A percentile compares a stretch with the other conserved stretches of the same genome.
These are phyloP conservation scores for Tetrahymena elliotti DNA, from an alignment of 73 alveolate genomes.

Conservation along the genomic window DNA sequence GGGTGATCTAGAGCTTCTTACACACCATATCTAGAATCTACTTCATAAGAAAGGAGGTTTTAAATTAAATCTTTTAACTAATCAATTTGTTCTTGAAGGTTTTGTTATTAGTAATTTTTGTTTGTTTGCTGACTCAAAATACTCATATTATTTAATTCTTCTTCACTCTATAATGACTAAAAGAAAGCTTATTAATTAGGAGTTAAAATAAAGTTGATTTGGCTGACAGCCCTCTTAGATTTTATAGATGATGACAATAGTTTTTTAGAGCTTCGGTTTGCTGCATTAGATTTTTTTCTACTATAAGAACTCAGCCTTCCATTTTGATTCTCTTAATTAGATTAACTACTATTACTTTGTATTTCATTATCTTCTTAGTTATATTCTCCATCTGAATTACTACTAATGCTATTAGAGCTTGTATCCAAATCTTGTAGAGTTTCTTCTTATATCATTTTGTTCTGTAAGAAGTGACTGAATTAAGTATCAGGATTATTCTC, in stretches of 20 bases:
- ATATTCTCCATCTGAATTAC: background rate
- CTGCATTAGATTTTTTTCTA: background rate
- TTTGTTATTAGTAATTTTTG: background rate
- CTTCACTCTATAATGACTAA: background rate
- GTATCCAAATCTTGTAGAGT: background rate
- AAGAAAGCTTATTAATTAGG: background rate
- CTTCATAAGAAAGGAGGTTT: background rate
- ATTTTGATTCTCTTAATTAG: background rate
- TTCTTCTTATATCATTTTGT: background rate
- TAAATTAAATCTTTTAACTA: background rate
- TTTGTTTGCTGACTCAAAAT: background rate
- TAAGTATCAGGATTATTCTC: background rate
- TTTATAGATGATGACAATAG: background rate
- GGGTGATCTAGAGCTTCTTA: background rate
- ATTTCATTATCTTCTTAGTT: background rate
- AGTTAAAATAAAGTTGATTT: background rate
- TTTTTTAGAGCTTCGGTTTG: background rate
- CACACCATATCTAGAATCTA: background rate
- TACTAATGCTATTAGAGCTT: background rate
- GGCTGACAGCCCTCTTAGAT: background rate
- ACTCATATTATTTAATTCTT: background rate
- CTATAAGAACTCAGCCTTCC: background rate
- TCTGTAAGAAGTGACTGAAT: background rate
- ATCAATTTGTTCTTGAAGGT: background rate
- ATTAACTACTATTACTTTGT: background rate